Evolutionary conservation across 768 basidiomycete genomes (phyloP).

Genomic region (Butyriboletus loyo): DNA sequence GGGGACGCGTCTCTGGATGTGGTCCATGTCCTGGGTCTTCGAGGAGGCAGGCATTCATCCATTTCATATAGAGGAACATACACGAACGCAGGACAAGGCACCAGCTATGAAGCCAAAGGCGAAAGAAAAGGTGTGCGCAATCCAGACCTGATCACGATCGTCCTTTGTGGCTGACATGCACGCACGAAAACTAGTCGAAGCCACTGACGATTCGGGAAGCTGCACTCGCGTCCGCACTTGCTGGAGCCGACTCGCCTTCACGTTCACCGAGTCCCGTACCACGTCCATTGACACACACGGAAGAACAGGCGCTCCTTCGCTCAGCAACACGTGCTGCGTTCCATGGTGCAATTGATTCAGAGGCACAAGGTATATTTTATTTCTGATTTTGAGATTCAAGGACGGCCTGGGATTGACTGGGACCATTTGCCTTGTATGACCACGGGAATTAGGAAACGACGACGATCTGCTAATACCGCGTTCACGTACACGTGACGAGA

Average conservation of each 20-base stretch:
- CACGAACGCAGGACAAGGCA: conserved; percentile 35
- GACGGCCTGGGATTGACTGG: neutral
- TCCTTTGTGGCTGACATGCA: neutral
- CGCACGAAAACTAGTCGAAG: conserved; percentile 46
- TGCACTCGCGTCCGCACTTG: conserved; percentile 60
- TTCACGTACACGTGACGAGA: conserved; percentile 75
- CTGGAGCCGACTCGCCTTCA: conserved; percentile 42
- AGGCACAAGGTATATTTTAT: conserved; percentile 11
- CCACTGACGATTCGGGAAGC: conserved; percentile 75
- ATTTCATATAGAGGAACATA: conserved; percentile 58
- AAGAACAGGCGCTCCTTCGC: conserved; percentile 74
- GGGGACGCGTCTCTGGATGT: neutral
- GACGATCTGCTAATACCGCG: conserved; percentile 72
- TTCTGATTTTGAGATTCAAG: neutral
- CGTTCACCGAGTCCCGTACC: conserved; percentile 58
- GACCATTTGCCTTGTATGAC: neutral
- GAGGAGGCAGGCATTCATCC: neutral
- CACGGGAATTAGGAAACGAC: conserved; percentile 40
- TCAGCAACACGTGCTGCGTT: conserved; percentile 86
- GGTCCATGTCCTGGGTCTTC: neutral
- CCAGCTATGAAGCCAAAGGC: conserved; percentile 24
- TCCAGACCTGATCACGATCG: neutral
- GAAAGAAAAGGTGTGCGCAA: conserved; percentile 50
- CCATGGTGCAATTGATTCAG: conserved; percentile 39
- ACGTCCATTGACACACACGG: conserved; percentile 59